Percentiles rank a stretch among this genome's conserved stretches.
Conservation (phyloP, 225 moss, liverwort and hornwort species). For the Pseudisothecium myosuroides region DNA sequence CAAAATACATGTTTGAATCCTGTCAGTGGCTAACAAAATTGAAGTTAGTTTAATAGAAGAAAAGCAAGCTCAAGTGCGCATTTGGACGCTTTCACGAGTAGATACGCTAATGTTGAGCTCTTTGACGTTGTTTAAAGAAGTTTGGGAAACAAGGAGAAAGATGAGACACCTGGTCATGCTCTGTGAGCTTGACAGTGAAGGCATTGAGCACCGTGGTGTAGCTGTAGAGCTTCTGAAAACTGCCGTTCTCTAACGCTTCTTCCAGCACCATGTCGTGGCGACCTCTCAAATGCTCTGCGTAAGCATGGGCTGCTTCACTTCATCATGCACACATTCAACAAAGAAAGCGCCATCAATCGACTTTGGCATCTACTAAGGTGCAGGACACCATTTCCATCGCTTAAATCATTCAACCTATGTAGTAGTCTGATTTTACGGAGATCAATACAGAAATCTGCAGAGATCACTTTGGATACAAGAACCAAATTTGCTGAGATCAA, state of each 20-base stretch:
- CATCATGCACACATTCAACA: conserved; percentile 7
- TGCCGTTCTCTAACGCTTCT: conserved; percentile 44
- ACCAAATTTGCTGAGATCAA: neutral
- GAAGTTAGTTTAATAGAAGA: neutral
- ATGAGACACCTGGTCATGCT: conserved; percentile 43
- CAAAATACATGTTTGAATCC: neutral
- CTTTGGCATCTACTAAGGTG: neutral
- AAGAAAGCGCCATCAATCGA: neutral
- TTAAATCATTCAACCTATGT: too few relatives aligned
- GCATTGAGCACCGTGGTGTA: conserved; percentile 85
- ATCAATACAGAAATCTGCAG: neutral
- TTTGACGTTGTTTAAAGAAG: neutral
- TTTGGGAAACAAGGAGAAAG: neutral
- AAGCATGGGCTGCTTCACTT: conserved; percentile 49
- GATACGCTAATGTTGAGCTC: neutral
- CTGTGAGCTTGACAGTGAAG: conserved; percentile 62
- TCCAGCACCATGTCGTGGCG: conserved; percentile 56
- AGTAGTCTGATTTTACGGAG: neutral
- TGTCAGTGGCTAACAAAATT: neutral
- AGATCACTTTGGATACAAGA: neutral
- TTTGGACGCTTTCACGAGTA: neutral
- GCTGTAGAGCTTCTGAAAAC: conserved; percentile 88
- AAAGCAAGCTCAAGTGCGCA: neutral
- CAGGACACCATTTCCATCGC: neutral
- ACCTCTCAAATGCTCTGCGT: conserved; percentile 42